A percentile compares a stretch with the other conserved stretches of the same genome.
phyloP scores from a whole-genome alignment of 495 filamentous ascomycete genomes.

The Lasiosphaeria ovina region DNA sequence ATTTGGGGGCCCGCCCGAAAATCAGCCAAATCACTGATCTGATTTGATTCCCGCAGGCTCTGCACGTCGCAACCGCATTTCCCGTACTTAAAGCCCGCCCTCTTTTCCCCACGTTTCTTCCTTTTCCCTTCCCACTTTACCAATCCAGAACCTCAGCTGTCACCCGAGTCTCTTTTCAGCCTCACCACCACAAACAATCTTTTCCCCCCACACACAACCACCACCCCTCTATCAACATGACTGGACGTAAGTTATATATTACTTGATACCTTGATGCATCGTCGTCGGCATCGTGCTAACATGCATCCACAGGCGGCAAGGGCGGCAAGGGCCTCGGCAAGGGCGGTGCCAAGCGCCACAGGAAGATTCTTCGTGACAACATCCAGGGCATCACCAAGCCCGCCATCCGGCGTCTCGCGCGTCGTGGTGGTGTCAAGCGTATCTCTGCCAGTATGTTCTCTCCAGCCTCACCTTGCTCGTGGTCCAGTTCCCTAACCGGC shows the following conservation, averaged over 20 bases:
- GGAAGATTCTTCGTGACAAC: conserved; percentile 99
- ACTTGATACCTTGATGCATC: conserved; percentile 21
- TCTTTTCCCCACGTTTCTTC: conserved; percentile 51
- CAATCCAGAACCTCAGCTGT: conserved; percentile 16
- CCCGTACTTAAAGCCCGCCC: conserved; percentile 41
- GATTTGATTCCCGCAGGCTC: conserved; percentile 43
- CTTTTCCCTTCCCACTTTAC: conserved; percentile 27
- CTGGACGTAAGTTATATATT: conserved; percentile 80
- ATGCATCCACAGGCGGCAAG: conserved; percentile 66
- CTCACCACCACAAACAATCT: conserved; percentile 22
- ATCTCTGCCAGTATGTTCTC: conserved; percentile 83
- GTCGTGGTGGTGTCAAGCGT: conserved; percentile 99
- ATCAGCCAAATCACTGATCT: conserved; percentile 36
- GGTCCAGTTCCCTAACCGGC: conserved; percentile 31
- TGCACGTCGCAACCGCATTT: conserved; percentile 27
- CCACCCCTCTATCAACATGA: conserved; percentile 58
- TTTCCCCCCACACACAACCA: conserved; percentile 17
- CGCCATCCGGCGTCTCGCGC: conserved; percentile 99
- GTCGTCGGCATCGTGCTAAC: conserved; percentile 26
- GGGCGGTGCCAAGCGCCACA: conserved; percentile 87
- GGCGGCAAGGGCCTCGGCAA: conserved; percentile 95
- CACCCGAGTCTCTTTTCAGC: conserved; percentile 18
- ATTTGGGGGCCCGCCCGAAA: conserved; percentile 9
- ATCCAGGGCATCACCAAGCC: conserved; percentile 99
- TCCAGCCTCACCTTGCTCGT: not conserved